phyloP scores from a whole-genome alignment of 2,329 filamentous ascomycete genomes.

The Scedosporium minutisporum region DNA sequence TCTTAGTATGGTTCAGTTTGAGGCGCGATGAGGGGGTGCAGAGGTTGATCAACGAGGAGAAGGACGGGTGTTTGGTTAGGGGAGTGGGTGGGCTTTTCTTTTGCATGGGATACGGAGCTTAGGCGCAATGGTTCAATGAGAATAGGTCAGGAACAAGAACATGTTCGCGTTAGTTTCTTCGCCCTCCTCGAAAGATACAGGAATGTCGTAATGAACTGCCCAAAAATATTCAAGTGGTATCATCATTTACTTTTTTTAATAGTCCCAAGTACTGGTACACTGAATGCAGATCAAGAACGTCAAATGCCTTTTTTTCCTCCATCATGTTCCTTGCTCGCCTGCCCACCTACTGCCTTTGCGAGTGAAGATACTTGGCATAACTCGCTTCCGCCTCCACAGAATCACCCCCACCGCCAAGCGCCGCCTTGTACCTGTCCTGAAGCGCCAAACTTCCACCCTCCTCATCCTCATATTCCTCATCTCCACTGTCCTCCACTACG shows the following conservation, averaged over 20 bases:
- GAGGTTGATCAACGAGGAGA: not conserved
- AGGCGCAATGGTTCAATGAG: not conserved
- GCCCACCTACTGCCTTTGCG: slow-evolving; percentile 22
- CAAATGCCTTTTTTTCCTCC: not conserved
- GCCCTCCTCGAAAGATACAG: not conserved
- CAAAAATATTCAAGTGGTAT: slow-evolving; percentile 2
- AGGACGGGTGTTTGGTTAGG: not conserved
- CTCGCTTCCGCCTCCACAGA: slow-evolving; percentile 46
- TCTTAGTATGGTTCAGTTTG: slow-evolving; percentile 91
- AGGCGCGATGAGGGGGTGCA: slow-evolving; percentile 57
- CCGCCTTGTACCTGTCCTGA: slow-evolving; percentile 66
- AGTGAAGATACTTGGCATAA: slow-evolving; percentile 50
- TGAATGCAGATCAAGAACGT: not conserved
- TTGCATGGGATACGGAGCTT: not conserved
- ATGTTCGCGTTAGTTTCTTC: not conserved
- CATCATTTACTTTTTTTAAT: slow-evolving; percentile 1
- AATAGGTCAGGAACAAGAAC: not conserved
- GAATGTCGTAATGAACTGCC: not conserved
- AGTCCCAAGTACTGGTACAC: not conserved
- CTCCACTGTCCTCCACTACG: slow-evolving; percentile 39
- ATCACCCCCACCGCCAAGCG: slow-evolving; percentile 51
- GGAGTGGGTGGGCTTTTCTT: not conserved
- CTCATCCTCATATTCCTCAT: slow-evolving; percentile 49
- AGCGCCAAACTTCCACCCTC: slow-evolving; percentile 56
- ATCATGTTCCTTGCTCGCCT: not conserved